A percentile compares a stretch with the other conserved stretches of the same genome.
These are phyloP conservation scores for Globisporangium spiculum DNA, from an alignment of 352 stramenopile genomes.

Conservation along the genomic window DNA sequence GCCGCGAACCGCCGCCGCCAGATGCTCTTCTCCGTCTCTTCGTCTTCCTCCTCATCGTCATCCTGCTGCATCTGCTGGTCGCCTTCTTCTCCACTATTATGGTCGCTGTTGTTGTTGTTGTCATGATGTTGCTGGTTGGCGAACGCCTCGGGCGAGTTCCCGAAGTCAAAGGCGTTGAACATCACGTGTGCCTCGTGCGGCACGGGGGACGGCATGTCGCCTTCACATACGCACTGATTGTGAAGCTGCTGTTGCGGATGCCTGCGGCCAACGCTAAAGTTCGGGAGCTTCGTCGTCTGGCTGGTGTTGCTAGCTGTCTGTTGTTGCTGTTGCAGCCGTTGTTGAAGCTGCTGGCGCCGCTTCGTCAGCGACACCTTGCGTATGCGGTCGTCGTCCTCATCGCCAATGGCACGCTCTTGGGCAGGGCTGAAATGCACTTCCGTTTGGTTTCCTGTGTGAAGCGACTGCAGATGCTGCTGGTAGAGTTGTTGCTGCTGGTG, in stretches of 20 bases:
- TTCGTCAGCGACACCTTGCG: slow-evolving; percentile 39
- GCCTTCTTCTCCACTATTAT: neutral
- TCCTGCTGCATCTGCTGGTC: slow-evolving; percentile 9
- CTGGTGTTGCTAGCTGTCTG: neutral
- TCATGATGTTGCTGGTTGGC: slow-evolving; percentile 7
- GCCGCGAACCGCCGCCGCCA: slow-evolving; percentile 36
- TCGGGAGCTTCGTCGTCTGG: slow-evolving; percentile 3
- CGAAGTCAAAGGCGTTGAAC: slow-evolving; percentile 56
- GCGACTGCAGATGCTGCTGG: slow-evolving; percentile 13
- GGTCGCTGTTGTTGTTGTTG: neutral
- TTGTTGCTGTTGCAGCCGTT: slow-evolving; percentile 3
- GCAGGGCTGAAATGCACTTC: neutral
- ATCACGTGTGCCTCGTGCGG: slow-evolving; percentile 10
- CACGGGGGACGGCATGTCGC: slow-evolving; percentile 22
- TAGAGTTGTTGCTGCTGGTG: slow-evolving; percentile 13
- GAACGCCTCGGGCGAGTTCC: slow-evolving; percentile 38
- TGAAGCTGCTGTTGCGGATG: slow-evolving; percentile 2
- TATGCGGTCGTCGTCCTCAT: slow-evolving; percentile 31
- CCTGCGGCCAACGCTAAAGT: slow-evolving; percentile 2
- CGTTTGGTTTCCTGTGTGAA: slow-evolving; percentile 16
- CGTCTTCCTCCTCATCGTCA: neutral
- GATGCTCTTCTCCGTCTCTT: slow-evolving; percentile 23
- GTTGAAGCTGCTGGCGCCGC: slow-evolving; percentile 26
- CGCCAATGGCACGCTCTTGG: slow-evolving; percentile 6
- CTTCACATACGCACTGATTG: slow-evolving; percentile 18